A percentile compares a stretch with the other conserved stretches of the same genome.
Evolutionary conservation across 257 asterid species (phyloP).

Genomic region (Solanum bukasovii): DNA sequence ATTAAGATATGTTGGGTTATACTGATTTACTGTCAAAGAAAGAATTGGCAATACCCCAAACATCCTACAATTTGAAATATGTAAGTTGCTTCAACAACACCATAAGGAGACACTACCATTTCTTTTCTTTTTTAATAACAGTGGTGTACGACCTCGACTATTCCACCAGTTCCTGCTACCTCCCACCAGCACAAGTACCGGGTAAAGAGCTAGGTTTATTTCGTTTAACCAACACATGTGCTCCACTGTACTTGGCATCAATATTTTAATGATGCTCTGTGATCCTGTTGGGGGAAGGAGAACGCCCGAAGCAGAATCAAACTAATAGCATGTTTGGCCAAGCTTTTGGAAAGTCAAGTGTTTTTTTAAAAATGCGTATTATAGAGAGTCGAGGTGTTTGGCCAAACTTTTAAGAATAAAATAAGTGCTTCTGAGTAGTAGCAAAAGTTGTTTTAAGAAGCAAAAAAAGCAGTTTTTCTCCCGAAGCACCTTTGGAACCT

Average conservation of each 20-base stretch:
- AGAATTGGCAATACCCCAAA: background rate
- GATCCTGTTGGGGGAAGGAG: background rate
- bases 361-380: background rate
- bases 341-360: background rate
- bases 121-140: background rate
- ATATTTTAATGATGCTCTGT: background rate
- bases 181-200: background rate
- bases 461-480: background rate
- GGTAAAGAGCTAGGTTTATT: background rate
- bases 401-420: background rate
- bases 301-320: background rate
- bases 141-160: background rate
- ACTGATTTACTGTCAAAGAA: background rate
- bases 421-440: background rate
- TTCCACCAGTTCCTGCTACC: background rate
- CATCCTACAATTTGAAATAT: background rate
- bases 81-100: background rate
- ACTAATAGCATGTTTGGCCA: background rate
- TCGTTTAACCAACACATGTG: background rate
- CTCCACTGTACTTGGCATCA: background rate
- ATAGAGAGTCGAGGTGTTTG: background rate
- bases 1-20: background rate
- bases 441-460: background rate
- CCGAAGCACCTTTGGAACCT: background rate
- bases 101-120: background rate